Percentiles rank a stretch among this genome's conserved stretches.
phyloP scores from a whole-genome alignment of 1,139 yeast genomes.

The Debaryomyces psychrophilus region DNA sequence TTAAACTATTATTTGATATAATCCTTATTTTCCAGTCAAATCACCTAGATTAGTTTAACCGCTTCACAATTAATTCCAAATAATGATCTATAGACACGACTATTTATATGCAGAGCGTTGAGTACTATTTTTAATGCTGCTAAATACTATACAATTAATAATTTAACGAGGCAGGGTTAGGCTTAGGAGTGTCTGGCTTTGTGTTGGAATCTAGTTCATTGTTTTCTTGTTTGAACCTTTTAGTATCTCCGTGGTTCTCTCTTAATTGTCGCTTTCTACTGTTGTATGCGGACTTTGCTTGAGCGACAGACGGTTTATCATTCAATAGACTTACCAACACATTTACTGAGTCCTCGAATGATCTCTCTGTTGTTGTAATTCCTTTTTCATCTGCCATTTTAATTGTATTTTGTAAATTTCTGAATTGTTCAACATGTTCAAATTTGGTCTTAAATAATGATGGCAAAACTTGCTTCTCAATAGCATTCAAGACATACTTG shows the following conservation, averaged over 20 bases:
- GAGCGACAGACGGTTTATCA: neutral
- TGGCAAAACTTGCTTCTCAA: neutral
- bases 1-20: constrained; percentile 1
- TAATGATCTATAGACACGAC: constrained; percentile 6
- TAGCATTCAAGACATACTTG: neutral
- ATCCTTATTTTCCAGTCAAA: neutral
- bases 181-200: constrained; percentile 9
- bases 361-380: neutral
- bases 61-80: neutral
- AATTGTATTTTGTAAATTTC: neutral
- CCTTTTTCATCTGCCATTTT: neutral
- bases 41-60: neutral
- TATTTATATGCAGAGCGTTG: constrained; percentile 1
- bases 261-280: constrained; percentile 8
- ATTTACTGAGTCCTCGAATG: neutral
- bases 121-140: neutral
- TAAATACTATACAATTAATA: constrained; percentile 13
- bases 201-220: constrained; percentile 13
- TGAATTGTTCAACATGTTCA: neutral
- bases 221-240: constrained; percentile 8
- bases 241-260: neutral
- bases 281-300: neutral
- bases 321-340: constrained; percentile 2
- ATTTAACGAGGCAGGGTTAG: constrained; percentile 18
- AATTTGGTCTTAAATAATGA: neutral